Evolutionary conservation across 2,329 filamentous ascomycete genomes (phyloP).

Genomic region (Orbilia ellipsospora): DNA sequence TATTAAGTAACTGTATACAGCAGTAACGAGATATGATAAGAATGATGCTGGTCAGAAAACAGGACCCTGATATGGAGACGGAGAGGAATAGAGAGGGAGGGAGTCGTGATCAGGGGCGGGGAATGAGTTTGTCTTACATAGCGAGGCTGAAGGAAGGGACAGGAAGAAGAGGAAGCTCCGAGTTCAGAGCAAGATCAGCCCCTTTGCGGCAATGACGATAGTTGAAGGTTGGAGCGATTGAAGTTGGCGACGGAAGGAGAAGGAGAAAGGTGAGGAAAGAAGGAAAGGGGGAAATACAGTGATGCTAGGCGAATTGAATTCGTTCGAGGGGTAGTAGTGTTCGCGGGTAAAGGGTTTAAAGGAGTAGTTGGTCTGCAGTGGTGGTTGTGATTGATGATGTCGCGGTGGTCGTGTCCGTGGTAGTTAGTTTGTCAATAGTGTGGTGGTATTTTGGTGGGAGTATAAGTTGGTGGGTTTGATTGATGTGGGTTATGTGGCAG

Average conservation of each 20-base stretch:
- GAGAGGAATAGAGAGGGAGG: neutral
- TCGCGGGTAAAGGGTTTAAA: neutral
- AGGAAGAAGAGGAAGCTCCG: neutral
- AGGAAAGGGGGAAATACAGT: neutral
- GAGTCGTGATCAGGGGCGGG: neutral
- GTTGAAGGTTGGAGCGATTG: neutral
- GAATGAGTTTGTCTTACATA: neutral
- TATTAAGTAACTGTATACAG: no score
- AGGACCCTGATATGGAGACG: neutral
- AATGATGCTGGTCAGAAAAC: neutral
- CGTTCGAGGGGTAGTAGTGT: no score
- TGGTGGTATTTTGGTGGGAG: no score
- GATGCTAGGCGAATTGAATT: neutral
- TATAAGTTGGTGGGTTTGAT: neutral
- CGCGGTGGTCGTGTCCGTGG: no score
- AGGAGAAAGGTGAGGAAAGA: neutral
- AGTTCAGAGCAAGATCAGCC: no score
- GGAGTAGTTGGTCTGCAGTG: neutral
- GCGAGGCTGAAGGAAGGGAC: neutral
- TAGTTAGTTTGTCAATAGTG: no score
- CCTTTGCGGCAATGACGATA: neutral
- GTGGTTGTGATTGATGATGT: neutral
- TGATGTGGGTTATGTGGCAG: slow-evolving; percentile 52
- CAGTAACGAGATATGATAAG: no score
- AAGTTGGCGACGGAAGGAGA: neutral